Conservation (phyloP, 257 asterid genomes). For the Perilla frutescens region DNA sequence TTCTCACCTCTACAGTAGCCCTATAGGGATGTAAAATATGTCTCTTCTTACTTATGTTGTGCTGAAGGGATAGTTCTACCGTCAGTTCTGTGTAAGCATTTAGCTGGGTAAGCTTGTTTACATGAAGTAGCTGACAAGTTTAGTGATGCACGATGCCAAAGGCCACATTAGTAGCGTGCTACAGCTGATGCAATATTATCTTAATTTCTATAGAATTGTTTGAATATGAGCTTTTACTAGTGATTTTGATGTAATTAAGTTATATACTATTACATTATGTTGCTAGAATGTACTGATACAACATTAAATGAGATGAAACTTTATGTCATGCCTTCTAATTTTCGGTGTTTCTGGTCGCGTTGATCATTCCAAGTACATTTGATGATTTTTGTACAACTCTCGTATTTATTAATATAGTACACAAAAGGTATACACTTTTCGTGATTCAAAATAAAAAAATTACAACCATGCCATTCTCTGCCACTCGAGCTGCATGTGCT, state of each 20-base stretch:
- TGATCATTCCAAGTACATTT: neutral
- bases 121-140: conserved; percentile 7
- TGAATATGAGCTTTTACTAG: conserved; percentile 24
- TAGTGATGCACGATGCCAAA: conserved; percentile 1
- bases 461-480: too few relatives aligned
- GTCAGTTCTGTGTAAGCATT: conserved; percentile 16
- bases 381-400: too few relatives aligned
- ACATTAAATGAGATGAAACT: neutral
- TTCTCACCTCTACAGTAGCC: neutral
- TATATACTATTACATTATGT: neutral
- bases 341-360: neutral
- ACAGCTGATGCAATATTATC: conserved; percentile 18
- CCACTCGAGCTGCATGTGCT: too few relatives aligned
- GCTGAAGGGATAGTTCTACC: neutral
- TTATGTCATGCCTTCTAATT: neutral
- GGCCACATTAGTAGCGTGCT: conserved; percentile 21
- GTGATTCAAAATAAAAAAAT: neutral
- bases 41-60: neutral
- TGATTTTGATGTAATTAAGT: conserved; percentile 24
- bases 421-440: too few relatives aligned
- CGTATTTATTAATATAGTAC: too few relatives aligned
- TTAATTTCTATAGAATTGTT: conserved; percentile 14
- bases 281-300: neutral
- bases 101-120: conserved; percentile 15
- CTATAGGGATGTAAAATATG: neutral